Percentiles rank a stretch among this genome's conserved stretches.
phyloP scores from a whole-genome alignment of 139 green algal species.

The Picochlorum sp. region DNA sequence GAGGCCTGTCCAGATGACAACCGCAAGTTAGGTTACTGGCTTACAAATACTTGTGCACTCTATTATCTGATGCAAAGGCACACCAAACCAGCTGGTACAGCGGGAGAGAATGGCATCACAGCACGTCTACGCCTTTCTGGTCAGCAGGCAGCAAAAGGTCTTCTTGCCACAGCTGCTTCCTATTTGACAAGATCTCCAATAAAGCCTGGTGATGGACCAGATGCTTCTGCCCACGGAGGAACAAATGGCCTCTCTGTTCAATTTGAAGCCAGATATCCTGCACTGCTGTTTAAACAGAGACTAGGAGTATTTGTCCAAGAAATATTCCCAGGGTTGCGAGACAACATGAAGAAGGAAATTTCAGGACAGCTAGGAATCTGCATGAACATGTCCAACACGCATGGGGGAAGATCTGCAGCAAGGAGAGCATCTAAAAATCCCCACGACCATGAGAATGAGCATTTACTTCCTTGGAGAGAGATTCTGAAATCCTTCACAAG shows the following conservation, averaged over 20 bases:
- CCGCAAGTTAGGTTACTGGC: conserved; percentile 83
- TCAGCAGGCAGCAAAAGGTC: conserved; percentile 25
- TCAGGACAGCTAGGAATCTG: conserved; percentile 70
- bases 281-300: conserved; percentile 99
- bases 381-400: conserved; percentile 63
- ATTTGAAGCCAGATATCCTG: conserved; percentile 98
- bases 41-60: conserved; percentile 93
- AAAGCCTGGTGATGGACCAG: conserved; percentile 37
- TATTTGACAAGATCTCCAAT: conserved; percentile 6
- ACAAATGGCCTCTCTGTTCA: conserved; percentile 56
- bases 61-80: conserved; percentile 92
- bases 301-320: conserved; percentile 96
- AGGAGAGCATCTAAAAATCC: not conserved
- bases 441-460: not conserved
- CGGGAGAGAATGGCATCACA: conserved; percentile 21
- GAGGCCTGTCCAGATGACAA: conserved; percentile 85
- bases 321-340: conserved; percentile 95
- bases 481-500: conserved; percentile 78
- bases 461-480: conserved; percentile 50
- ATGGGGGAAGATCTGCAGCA: not conserved
- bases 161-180: conserved; percentile 30
- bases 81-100: conserved; percentile 70
- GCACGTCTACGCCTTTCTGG: conserved; percentile 20
- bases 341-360: conserved; percentile 97
- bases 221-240: conserved; percentile 79